Conservation (phyloP, 768 basidiomycete species). For the Floccularia luteovirens region DNA sequence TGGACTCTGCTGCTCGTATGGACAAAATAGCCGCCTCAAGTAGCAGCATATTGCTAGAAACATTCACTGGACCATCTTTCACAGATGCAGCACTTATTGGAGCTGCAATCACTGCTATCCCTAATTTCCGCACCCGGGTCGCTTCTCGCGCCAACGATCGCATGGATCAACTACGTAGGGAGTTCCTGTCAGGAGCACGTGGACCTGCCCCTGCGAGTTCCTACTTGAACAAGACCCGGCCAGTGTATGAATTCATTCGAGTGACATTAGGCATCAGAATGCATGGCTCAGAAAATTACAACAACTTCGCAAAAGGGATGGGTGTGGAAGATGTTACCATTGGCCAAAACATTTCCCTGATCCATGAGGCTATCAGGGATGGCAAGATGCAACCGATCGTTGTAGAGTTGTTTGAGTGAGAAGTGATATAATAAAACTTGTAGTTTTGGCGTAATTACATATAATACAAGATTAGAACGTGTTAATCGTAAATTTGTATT, state of each 20-base stretch:
- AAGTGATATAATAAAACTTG: no score
- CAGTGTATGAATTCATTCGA: constrained; percentile 75
- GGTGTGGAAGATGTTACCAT: constrained; percentile 61
- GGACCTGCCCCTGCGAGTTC: constrained; percentile 62
- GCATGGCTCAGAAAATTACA: constrained; percentile 72
- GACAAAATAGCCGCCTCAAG: constrained; percentile 56
- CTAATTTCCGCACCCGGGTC: constrained; percentile 46
- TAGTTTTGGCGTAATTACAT: no score
- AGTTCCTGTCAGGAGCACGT: constrained; percentile 50
- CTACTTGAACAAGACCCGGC: constrained; percentile 60
- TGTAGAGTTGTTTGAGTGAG: constrained; percentile 28
- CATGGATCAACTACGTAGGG: constrained; percentile 40
- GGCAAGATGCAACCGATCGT: constrained; percentile 41
- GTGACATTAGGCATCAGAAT: constrained; percentile 66
- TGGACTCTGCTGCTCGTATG: constrained; percentile 71
- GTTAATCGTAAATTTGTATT: no score
- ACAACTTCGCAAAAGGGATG: constrained; percentile 51
- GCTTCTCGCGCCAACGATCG: constrained; percentile 37
- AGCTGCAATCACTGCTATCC: constrained; percentile 29
- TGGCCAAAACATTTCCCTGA: constrained; percentile 65
- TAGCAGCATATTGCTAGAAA: constrained; percentile 58
- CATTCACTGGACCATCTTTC: constrained; percentile 33
- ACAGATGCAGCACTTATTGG: constrained; percentile 20
- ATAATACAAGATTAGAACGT: no score
- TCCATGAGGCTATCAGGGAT: constrained; percentile 64